Evolutionary conservation across 2,329 filamentous ascomycete genomes (phyloP).

Genomic region (Xylaria sp.): DNA sequence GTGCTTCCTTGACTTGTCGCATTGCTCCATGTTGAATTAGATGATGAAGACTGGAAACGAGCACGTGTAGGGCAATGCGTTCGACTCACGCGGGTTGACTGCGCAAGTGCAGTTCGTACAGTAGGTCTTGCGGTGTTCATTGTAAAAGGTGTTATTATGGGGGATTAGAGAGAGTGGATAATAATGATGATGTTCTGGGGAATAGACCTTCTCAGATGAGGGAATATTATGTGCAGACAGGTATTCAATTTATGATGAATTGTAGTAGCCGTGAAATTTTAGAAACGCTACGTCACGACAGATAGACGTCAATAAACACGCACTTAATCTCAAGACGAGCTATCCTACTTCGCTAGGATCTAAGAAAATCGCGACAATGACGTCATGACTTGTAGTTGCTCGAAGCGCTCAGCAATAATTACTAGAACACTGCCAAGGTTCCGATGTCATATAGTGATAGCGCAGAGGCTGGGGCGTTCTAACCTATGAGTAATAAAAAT

Average conservation of each 20-base stretch:
- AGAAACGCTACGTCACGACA: constrained; percentile 32
- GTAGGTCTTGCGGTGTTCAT: constrained; percentile 36
- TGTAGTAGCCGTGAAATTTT: constrained; percentile 6
- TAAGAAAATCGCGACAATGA: constrained; percentile 18
- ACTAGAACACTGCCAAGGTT: neutral
- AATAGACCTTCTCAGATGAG: neutral
- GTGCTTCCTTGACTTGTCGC: constrained; percentile 42
- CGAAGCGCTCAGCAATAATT: neutral
- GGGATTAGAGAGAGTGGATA: neutral
- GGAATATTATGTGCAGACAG: neutral
- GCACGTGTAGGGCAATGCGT: constrained; percentile 39
- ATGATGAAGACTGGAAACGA: constrained; percentile 57
- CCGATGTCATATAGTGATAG: neutral
- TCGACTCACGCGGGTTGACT: constrained; percentile 35
- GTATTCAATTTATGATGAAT: neutral
- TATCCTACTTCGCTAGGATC: neutral
- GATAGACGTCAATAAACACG: neutral
- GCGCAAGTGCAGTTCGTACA: constrained; percentile 26
- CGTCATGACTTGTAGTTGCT: constrained; percentile 25
- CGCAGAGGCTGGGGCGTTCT: neutral
- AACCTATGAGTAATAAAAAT: neutral
- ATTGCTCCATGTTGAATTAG: constrained; percentile 44
- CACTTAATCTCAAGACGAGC: constrained; percentile 1
- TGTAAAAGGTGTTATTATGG: constrained; percentile 7
- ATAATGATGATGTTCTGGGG: neutral